Conservation (phyloP, 345 rosid species). For the Citrus medica region DNA sequence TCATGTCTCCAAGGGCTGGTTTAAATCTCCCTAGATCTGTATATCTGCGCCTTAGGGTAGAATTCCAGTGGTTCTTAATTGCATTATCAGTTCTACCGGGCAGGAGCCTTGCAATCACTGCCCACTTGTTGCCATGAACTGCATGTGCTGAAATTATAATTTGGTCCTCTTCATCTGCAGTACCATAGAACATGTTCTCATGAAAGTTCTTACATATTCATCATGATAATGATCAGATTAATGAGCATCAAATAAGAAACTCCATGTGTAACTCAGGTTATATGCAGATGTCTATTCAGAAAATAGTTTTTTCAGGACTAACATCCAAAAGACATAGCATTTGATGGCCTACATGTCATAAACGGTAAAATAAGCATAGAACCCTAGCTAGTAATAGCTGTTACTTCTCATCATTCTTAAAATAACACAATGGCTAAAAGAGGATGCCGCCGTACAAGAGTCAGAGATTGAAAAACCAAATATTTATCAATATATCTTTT, state of each 20-base stretch:
- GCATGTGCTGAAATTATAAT: slow-evolving; percentile 68
- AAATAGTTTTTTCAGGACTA: not conserved
- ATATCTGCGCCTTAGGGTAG: slow-evolving; percentile 64
- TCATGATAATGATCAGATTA: not conserved
- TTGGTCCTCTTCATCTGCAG: slow-evolving; percentile 77
- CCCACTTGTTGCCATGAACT: slow-evolving; percentile 92
- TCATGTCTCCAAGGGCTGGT: slow-evolving; percentile 10
- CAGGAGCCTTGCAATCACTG: slow-evolving; percentile 67
- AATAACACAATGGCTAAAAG: not conserved
- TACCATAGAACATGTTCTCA: not conserved
- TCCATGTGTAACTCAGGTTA: not conserved
- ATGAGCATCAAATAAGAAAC: not conserved
- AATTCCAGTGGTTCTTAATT: slow-evolving; percentile 94
- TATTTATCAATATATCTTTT: not conserved
- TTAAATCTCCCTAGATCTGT: slow-evolving; percentile 30
- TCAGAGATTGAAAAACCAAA: not conserved
- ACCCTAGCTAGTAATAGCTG: not conserved
- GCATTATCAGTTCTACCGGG: slow-evolving; percentile 90
- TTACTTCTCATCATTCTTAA: no score
- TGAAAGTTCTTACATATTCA: slow-evolving; percentile 6
- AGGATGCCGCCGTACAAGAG: not conserved
- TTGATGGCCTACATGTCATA: not conserved
- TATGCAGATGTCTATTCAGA: no score
- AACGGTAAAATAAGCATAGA: not conserved
- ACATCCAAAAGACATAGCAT: not conserved